Evolutionary conservation across 208 protist genomes (phyloP).

Genomic region (Willaertia magna): DNA sequence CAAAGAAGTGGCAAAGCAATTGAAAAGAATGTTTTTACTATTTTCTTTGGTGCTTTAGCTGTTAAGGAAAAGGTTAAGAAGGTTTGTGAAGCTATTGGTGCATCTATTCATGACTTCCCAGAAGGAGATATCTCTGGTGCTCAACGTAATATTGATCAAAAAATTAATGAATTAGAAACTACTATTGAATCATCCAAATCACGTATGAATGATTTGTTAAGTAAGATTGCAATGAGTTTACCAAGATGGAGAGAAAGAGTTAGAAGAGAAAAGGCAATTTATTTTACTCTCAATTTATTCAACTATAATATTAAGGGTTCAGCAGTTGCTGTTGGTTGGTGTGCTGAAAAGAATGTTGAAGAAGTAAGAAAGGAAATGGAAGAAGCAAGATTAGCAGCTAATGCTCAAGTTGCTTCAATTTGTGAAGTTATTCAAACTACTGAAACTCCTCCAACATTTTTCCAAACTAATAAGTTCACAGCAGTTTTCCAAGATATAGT

Average conservation of each 20-base stretch:
- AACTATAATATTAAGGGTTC: conserved; percentile 66
- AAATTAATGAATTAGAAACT: neutral
- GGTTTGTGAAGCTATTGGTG: conserved; percentile 87
- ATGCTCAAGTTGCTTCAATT: conserved; percentile 72
- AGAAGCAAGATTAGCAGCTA: conserved; percentile 53
- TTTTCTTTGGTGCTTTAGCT: conserved; percentile 87
- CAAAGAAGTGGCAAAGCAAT: conserved; percentile 44
- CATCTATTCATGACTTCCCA: conserved; percentile 80
- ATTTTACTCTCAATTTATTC: conserved; percentile 87
- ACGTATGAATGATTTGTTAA: conserved; percentile 42
- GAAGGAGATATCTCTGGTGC: conserved; percentile 36
- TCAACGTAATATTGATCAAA: neutral
- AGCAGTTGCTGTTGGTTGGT: conserved; percentile 81
- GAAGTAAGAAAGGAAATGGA: conserved; percentile 54
- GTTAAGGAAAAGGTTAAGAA: conserved; percentile 73
- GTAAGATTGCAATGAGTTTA: conserved; percentile 49
- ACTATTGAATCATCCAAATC: conserved; percentile 34
- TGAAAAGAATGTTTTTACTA: conserved; percentile 84
- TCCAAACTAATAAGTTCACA: conserved; percentile 91
- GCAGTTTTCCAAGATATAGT: conserved; percentile 89
- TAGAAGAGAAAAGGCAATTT: conserved; percentile 83
- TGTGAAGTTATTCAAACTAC: conserved; percentile 65
- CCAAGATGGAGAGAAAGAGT: conserved; percentile 72
- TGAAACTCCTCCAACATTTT: conserved; percentile 88
- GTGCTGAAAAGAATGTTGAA: conserved; percentile 51